A percentile compares a stretch with the other conserved stretches of the same genome.
Conservation (phyloP, 768 basidiomycete genomes). For the Crepidotus variabilis region DNA sequence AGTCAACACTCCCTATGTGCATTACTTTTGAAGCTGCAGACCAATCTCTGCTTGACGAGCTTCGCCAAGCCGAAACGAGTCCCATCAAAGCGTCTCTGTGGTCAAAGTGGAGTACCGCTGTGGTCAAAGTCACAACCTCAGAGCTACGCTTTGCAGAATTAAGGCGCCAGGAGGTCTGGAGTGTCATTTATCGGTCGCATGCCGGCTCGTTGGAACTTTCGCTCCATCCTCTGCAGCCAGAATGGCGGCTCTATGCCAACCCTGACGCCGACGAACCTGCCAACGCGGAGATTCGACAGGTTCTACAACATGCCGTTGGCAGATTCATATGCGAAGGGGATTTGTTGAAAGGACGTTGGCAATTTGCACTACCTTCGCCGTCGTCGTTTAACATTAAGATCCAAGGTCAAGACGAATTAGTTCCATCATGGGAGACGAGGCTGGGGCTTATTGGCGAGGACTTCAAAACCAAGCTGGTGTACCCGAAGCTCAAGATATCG, state of each 20-base stretch:
- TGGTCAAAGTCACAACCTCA: slow-evolving; percentile 49
- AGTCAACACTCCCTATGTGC: slow-evolving; percentile 84
- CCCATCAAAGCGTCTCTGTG: slow-evolving; percentile 55
- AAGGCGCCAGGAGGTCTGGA: slow-evolving; percentile 89
- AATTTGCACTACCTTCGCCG: slow-evolving; percentile 68
- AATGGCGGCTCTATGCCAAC: slow-evolving; percentile 83
- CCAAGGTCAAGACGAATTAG: slow-evolving; percentile 59
- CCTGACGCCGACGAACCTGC: slow-evolving; percentile 67
- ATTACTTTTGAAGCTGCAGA: slow-evolving; percentile 54
- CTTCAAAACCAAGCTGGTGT: slow-evolving; percentile 64
- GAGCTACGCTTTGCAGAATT: slow-evolving; percentile 82
- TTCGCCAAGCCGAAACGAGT: slow-evolving; percentile 37
- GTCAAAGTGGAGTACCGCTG: slow-evolving; percentile 66
- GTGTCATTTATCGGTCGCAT: slow-evolving; percentile 70
- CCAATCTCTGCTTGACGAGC: slow-evolving; percentile 44
- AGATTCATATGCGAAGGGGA: slow-evolving; percentile 55
- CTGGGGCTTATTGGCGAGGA: slow-evolving; percentile 68
- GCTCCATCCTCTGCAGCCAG: slow-evolving; percentile 70
- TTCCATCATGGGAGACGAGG: slow-evolving; percentile 82
- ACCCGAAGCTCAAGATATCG: slow-evolving; percentile 61
- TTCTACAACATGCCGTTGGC: slow-evolving; percentile 74
- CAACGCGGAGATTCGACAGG: slow-evolving; percentile 73
- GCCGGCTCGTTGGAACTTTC: slow-evolving; percentile 70
- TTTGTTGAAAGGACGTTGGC: slow-evolving; percentile 73
- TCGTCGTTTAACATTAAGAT: slow-evolving; percentile 58